These are phyloP conservation scores for Curvularia sp. DNA, from an alignment of 2,329 filamentous ascomycete species.

Conservation along the genomic window DNA sequence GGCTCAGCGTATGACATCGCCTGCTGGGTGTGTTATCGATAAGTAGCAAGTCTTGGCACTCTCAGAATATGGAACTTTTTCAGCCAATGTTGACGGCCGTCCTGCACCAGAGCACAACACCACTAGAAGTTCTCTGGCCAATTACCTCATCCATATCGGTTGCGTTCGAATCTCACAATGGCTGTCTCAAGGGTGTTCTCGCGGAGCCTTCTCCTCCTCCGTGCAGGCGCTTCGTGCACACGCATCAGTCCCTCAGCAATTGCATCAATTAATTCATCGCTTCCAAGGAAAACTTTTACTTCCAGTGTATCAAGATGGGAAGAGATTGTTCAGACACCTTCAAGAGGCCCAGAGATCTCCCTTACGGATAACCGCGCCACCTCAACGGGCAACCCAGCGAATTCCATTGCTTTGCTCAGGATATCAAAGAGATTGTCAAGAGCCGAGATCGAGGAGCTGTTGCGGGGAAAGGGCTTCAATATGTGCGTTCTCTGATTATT, in stretches of 20 bases:
- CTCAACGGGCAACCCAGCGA: conserved; percentile 3
- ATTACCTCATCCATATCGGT: neutral
- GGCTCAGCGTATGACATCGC: neutral
- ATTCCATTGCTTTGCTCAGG: conserved; percentile 20
- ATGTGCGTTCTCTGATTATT: conserved; percentile 24
- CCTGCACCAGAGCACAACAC: conserved; percentile 1
- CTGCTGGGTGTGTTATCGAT: conserved; percentile 11
- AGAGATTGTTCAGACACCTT: conserved; percentile 14
- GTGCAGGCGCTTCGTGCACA: conserved; percentile 17
- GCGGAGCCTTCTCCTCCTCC: conserved; percentile 19
- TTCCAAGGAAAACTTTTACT: conserved; percentile 21
- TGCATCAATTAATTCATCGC: conserved; percentile 15
- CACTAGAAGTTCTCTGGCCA: neutral
- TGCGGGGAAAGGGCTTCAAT: conserved; percentile 24
- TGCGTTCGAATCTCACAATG: conserved; percentile 16
- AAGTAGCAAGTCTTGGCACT: neutral
- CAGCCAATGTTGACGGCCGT: neutral
- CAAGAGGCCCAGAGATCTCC: conserved; percentile 13
- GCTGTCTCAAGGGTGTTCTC: conserved; percentile 21
- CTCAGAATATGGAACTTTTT: conserved; percentile 11
- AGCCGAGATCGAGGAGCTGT: conserved; percentile 21
- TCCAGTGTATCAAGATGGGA: conserved; percentile 16
- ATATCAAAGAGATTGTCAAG: conserved; percentile 18
- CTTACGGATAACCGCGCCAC: conserved; percentile 9
- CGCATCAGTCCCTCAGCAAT: conserved; percentile 23